Base-by-base conservation (phyloP, 371 early-diverging fungal species). In the Apophysomyces elegans region DNA sequence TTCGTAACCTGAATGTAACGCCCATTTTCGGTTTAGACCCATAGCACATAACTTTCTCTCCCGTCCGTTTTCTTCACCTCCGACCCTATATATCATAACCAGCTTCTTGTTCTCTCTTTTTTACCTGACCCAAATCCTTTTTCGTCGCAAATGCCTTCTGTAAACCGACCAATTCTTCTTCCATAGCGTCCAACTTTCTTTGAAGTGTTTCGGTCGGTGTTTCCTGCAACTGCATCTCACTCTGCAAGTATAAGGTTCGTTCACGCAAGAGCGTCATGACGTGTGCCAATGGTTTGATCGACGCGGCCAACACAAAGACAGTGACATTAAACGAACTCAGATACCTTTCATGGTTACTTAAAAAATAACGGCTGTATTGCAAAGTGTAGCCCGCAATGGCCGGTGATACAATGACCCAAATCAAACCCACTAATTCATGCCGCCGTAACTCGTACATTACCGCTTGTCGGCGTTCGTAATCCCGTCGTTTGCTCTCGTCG, bases 261-360 rank as follows among this genome's bases (percentile, higher is more conserved):
- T 84, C 78, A 59, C 79, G 78, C 7, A 88, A 64, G 7, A 88
- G 69, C 37, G 74, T 67, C 64, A 81, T 64, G 26, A 83, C 68
- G 63, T 86, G 86, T 13, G 75, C 75, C 12, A 84, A 59, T 0
- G 89, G 89, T 54, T 83, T 77, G 44, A 89, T 80, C 14, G 79
- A 77, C 1, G 88, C 87, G 13, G 86, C 88, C 44, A 89, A 67
- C 32, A 88, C 78, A 63, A 88, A 89, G 7, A 89, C 77, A 16
- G 79, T 70, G 43, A 88, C 78, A 65, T 89, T 87, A 56, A 87
- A 81, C 37, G 84, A 77, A 14, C 84, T 83, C 36, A 88, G 74
- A 47, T 86, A 89, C 41, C 81, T 71, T 38, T 88, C 87, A 46
- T 81, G 78, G 7, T 83, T 82, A n/a, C 80, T 79, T 45, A 89